These are phyloP conservation scores for Byssoonygena ceratinophila DNA, from an alignment of 2,329 filamentous ascomycete species.

Conservation along the genomic window DNA sequence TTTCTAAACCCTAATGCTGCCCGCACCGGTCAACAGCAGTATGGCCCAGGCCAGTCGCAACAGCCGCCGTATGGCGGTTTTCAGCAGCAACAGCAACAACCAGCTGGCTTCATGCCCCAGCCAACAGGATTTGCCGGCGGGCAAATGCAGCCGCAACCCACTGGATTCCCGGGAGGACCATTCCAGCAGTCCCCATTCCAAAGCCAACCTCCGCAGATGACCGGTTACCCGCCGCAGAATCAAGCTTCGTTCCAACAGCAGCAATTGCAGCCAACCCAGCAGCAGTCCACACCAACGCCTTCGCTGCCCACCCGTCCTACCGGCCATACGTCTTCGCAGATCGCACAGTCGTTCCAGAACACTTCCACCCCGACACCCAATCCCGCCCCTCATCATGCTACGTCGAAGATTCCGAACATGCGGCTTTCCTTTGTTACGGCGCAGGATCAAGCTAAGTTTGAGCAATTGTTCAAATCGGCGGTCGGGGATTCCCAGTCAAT, in stretches of 20 bases:
- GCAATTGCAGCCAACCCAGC: slow-evolving; percentile 33
- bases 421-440: slow-evolving; percentile 92
- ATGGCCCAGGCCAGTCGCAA: slow-evolving; percentile 44
- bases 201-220: slow-evolving; percentile 51
- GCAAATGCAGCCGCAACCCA: slow-evolving; percentile 40
- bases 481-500: slow-evolving; percentile 75
- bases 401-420: slow-evolving; percentile 82
- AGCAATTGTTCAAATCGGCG: slow-evolving; percentile 93
- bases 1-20: slow-evolving; percentile 68
- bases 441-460: slow-evolving; percentile 89
- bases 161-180: slow-evolving; percentile 37
- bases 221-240: slow-evolving; percentile 40
- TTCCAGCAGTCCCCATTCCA: slow-evolving; percentile 9
- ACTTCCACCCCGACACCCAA: slow-evolving; percentile 43
- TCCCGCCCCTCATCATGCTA: slow-evolving; percentile 52
- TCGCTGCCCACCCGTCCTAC: slow-evolving; percentile 37
- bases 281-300: slow-evolving; percentile 36
- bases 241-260: slow-evolving; percentile 23
- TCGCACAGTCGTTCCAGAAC: slow-evolving; percentile 52
- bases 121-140: slow-evolving; percentile 53
- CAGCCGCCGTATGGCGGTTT: too few relatives aligned
- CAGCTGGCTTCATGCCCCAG: slow-evolving; percentile 49
- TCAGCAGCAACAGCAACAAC: slow-evolving; percentile 49
- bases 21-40: slow-evolving; percentile 47
- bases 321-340: slow-evolving; percentile 51